A percentile compares a stretch with the other conserved stretches of the same genome.
Conservation (phyloP, 441 rosid genomes). For the Eugenia klotzschiana region DNA sequence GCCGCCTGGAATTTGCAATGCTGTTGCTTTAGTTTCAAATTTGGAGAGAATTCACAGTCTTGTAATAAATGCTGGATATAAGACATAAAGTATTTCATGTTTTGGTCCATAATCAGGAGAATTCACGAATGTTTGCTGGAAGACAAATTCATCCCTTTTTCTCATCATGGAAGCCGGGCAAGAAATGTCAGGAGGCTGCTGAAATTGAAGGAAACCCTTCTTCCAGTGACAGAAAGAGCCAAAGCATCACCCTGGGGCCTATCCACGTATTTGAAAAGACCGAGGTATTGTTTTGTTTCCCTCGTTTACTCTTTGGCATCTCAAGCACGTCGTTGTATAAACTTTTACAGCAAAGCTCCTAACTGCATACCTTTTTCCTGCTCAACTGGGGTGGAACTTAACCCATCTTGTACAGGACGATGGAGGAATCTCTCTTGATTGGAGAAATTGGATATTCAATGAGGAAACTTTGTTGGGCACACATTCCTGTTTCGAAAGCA, state of each 20-base stretch:
- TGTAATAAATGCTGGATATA: background rate
- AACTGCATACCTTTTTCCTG: background rate
- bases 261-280: constrained; percentile 73
- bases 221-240: constrained; percentile 16
- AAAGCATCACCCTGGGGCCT: constrained; percentile 39
- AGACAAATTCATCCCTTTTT: constrained; percentile 83
- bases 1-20: background rate
- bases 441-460: constrained; percentile 57
- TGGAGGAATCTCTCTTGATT: constrained; percentile 35
- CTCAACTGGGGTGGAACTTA: background rate
- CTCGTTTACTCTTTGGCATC: background rate
- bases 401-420: constrained; percentile 22
- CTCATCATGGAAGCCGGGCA: constrained; percentile 36
- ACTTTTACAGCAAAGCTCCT: background rate
- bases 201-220: constrained; percentile 13
- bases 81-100: background rate
- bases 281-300: constrained; percentile 24
- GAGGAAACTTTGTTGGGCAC: constrained; percentile 16
- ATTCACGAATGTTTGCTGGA: constrained; percentile 51
- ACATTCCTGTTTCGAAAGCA: constrained; percentile 8
- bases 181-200: constrained; percentile 26
- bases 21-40: background rate
- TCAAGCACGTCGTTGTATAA: background rate
- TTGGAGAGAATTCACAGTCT: background rate
- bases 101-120: constrained; percentile 39